phyloP scores from a whole-genome alignment of 2,329 filamentous ascomycete genomes.

The Diaporthe batatas region DNA sequence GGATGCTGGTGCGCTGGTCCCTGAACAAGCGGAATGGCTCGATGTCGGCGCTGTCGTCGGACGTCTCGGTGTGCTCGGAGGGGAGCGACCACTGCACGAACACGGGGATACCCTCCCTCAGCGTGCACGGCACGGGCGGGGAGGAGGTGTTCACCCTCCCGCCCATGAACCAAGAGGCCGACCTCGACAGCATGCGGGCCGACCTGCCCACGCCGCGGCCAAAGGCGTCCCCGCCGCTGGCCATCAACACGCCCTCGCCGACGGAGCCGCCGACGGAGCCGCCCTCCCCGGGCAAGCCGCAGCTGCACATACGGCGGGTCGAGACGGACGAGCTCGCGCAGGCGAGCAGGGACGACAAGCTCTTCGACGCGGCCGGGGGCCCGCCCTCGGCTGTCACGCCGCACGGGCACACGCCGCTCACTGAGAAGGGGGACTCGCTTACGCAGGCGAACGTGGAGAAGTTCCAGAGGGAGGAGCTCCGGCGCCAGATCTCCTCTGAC shows the following conservation, averaged over 20 bases:
- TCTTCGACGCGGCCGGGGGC: conserved; percentile 46
- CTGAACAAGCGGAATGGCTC: conserved; percentile 40
- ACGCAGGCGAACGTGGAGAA: conserved; percentile 48
- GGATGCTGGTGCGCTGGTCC: conserved; percentile 53
- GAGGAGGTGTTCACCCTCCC: background rate
- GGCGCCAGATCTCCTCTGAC: conserved; percentile 33
- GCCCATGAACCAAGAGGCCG: background rate
- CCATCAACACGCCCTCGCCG: background rate
- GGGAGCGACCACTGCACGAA: conserved; percentile 45
- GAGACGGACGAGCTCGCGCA: conserved; percentile 46
- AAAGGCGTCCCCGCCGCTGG: conserved; percentile 12
- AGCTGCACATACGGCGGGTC: conserved; percentile 35
- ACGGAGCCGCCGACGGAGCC: background rate
- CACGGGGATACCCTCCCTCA: conserved; percentile 44
- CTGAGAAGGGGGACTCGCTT: conserved; percentile 43
- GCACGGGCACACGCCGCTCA: conserved; percentile 41
- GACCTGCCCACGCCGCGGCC: conserved; percentile 35
- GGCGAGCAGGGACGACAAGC: conserved; percentile 47
- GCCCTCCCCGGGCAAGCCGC: conserved; percentile 29
- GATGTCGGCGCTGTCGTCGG: conserved; percentile 24
- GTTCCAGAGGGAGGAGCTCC: conserved; percentile 43
- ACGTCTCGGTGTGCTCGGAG: conserved; percentile 45
- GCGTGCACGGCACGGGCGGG: background rate
- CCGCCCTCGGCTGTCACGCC: conserved; percentile 28
- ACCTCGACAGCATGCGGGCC: conserved; percentile 4